Evolutionary conservation across 1,139 yeast genomes (phyloP), one percentile per base, ranked within the genome.

Genomic region (Wickerhamomyces sp.): DNA sequence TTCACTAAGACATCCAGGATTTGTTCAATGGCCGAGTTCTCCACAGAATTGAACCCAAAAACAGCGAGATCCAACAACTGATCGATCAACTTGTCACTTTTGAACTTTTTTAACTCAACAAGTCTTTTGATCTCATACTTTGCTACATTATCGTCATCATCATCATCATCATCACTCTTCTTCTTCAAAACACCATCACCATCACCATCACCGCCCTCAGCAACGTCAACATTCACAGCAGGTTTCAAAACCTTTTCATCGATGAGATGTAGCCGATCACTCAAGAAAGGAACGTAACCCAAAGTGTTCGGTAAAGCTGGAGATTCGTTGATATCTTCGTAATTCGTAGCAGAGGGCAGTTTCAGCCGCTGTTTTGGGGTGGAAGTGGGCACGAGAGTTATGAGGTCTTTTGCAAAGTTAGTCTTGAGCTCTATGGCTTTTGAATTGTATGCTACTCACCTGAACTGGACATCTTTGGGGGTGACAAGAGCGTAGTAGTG

Each of bases 51-150:
- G 28, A 49, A 30, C 10, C 49, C 51, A 6, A 28, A 10, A 8
- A 71, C 45, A 1, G 61, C 49, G 4, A 70, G 52, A 6, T 67
- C 59, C 34, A 59, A 46, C 4, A 69, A 37, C 40, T 72, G 75
- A 19, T 69, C 64, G 22, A 58, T 57, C 31, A 66, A 45, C 28
- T 58, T 62, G 4, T 38, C 38, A 0, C 72, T 70, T 4, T 44
- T 39, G 18, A 69, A 57, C 2, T 40, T 39, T 6, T 52, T 49
- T 12, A 70, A 51, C 1, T 56, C 60, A 4, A 55, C 43, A 30
- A 47, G 52, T 12, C 39, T 37, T 2, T 29, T 34, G 9, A 49
- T 37, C 9, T 45, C 51, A 16, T 41, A 39, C 11, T 17, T 38
- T 2, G 35, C 32, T n/a, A n/a, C n/a, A 4, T 17, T 37, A 13